A percentile compares a stretch with the other conserved stretches of the same genome.
Evolutionary conservation across 768 basidiomycete species (phyloP).

Genomic region (Nevesoporus exiguus): DNA sequence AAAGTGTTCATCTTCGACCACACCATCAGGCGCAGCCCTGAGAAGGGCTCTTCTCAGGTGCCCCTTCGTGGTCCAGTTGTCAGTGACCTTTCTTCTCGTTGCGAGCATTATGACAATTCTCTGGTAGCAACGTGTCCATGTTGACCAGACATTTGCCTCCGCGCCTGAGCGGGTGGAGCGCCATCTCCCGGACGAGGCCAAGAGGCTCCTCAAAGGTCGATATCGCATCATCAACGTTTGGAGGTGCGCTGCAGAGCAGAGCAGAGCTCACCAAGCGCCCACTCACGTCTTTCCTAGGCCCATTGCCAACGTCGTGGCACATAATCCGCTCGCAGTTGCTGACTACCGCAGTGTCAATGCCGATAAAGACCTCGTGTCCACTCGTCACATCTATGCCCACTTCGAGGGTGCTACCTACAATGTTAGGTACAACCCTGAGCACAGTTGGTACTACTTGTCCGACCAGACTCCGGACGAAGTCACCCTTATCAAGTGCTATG

Average conservation of each 20-base stretch:
- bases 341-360: slow-evolving; percentile 40
- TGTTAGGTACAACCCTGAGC: slow-evolving; percentile 35
- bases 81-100: slow-evolving; percentile 2
- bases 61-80: slow-evolving; percentile 34
- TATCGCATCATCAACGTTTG: slow-evolving; percentile 47
- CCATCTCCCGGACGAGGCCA: slow-evolving; percentile 41
- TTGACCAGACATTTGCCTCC: slow-evolving; percentile 42
- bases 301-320: slow-evolving; percentile 37
- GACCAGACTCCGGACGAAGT: slow-evolving; percentile 38
- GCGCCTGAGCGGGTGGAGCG: slow-evolving; percentile 36
- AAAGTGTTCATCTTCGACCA: slow-evolving; percentile 45
- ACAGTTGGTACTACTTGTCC: slow-evolving; percentile 39
- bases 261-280: background rate
- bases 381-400: slow-evolving; percentile 35
- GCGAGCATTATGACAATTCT: background rate
- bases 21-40: slow-evolving; percentile 35
- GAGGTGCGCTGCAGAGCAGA: slow-evolving; percentile 25
- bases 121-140: slow-evolving; percentile 38
- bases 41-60: background rate
- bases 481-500: slow-evolving; percentile 43
- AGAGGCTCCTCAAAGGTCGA: slow-evolving; percentile 39
- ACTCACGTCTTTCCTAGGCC: slow-evolving; percentile 22
- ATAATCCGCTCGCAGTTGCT: slow-evolving; percentile 40
- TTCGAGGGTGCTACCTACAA: slow-evolving; percentile 35
- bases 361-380: slow-evolving; percentile 35